phyloP scores from a whole-genome alignment of 345 rosid species.

The Linum trigynum region DNA sequence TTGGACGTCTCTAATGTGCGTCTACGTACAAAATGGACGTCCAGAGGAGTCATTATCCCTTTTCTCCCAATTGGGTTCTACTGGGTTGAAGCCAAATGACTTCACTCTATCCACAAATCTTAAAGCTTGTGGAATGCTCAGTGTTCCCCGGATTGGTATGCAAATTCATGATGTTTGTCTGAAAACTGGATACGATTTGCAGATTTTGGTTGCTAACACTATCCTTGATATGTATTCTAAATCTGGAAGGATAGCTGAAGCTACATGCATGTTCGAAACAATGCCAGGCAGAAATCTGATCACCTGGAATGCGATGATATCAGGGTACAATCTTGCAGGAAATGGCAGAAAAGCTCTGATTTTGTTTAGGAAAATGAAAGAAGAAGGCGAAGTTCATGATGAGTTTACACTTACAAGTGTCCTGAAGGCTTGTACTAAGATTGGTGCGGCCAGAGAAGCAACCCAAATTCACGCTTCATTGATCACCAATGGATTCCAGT shows the following conservation, averaged over 20 bases:
- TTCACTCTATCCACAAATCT: slow-evolving; percentile 65
- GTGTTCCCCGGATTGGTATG: slow-evolving; percentile 36
- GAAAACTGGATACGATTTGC: slow-evolving; percentile 41
- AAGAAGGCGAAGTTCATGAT: slow-evolving; percentile 38
- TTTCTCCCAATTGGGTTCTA: slow-evolving; percentile 37
- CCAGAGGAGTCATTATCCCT: slow-evolving; percentile 36
- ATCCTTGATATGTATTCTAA: slow-evolving; percentile 71
- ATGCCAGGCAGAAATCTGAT: slow-evolving; percentile 44
- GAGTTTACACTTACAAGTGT: slow-evolving; percentile 60
- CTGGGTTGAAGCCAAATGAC: slow-evolving; percentile 50
- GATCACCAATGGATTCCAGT: slow-evolving; percentile 47
- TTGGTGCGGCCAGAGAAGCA: slow-evolving; percentile 42
- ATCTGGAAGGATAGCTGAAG: slow-evolving; percentile 57
- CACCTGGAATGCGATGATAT: slow-evolving; percentile 73
- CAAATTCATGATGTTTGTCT: slow-evolving; percentile 57
- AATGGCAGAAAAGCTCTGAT: slow-evolving; percentile 45
- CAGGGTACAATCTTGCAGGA: slow-evolving; percentile 46
- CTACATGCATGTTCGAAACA: slow-evolving; percentile 34
- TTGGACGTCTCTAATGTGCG: slow-evolving; percentile 83
- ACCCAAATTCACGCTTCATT: slow-evolving; percentile 55
- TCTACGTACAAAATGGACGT: slow-evolving; percentile 37
- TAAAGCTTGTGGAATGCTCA: slow-evolving; percentile 58
- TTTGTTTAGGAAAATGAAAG: slow-evolving; percentile 46
- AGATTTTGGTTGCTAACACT: slow-evolving; percentile 64
- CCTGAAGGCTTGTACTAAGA: slow-evolving; percentile 56